Percentiles rank a stretch among this genome's conserved stretches.
These are phyloP conservation scores for Hansfordia pulvinata DNA, from an alignment of 2,329 filamentous ascomycete species.

Conservation along the genomic window DNA sequence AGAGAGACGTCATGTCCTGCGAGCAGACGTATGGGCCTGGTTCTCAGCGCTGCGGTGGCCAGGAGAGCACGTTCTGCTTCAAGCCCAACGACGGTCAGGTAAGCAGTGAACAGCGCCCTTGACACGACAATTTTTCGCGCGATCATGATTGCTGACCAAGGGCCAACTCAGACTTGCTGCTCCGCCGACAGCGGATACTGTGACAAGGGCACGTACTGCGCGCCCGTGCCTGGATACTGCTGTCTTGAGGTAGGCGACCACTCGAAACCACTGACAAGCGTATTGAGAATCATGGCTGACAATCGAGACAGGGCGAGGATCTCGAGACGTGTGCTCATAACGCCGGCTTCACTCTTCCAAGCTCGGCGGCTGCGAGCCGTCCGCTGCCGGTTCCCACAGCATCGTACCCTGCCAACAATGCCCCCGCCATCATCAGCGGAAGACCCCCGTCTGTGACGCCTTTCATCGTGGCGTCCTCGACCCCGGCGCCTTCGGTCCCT, in stretches of 20 bases:
- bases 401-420: too few species aligned
- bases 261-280: neutral
- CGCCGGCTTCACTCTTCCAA: constrained; percentile 17
- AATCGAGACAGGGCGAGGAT: constrained; percentile 16
- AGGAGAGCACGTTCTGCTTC: constrained; percentile 18
- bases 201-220: constrained; percentile 19
- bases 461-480: constrained; percentile 6
- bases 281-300: constrained; percentile 5
- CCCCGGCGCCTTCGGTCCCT: constrained; percentile 3
- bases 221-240: constrained; percentile 22
- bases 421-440: too few species aligned
- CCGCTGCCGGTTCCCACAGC: too few species aligned
- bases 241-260: constrained; percentile 19
- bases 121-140: constrained; percentile 3
- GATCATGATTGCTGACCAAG: too few species aligned
- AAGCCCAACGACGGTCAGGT: constrained; percentile 20
- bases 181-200: constrained; percentile 20
- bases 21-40: constrained; percentile 18
- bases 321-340: constrained; percentile 18
- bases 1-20: constrained; percentile 16
- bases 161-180: constrained; percentile 25
- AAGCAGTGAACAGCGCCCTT: constrained; percentile 3
- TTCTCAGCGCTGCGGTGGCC: constrained; percentile 16
- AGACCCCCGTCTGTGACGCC: constrained; percentile 8
- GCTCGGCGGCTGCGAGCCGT: too few species aligned